Base-by-base conservation (phyloP, 148 eudicot species). In the Fagopyrum esculentum region DNA sequence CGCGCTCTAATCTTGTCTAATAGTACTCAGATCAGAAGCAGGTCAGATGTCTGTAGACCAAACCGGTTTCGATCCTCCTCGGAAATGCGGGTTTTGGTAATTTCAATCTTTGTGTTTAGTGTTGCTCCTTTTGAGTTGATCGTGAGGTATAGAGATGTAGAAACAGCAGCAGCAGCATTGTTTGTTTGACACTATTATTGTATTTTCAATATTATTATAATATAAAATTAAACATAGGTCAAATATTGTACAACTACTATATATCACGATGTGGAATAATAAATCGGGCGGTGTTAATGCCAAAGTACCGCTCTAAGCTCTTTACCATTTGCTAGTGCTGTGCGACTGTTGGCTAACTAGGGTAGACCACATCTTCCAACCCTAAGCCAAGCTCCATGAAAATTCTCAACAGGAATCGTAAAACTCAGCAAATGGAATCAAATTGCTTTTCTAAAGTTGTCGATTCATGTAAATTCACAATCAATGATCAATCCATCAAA, bases 161-260 rank as follows among this genome's bases (percentile, higher is more conserved):
- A 35, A n/a, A 17, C 45, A 64, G 70, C 70, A 64, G 46, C 71
- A 43, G 45, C 47, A 66, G 44, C 43, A 13, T 66, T 66, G 71
- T 66, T 66, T 66, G 17, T 35, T 66, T 49, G 52, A 49, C 52
- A 12, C 9, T 49, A 49, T 49, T 49, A 49, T 12, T 49, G 52
- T 49, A 43, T 40, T 35, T 43, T 40, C 43, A 17, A 19, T 15
- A 66, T 43, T 13, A 35, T 61, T 60, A 17, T 22, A 22, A 22
- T 60, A 22, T 61, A 15, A 9, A 61, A 29, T 9, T 61, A 2
- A 61, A 61, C 40, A 29, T 61, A 61, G 43, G 9, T 61, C 12
- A 13, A 60, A 61, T 10, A 61, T 29, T 52, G 57, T 52, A 52
- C 57, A 52, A 52, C 57, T 3, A 52, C 9, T 52, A 13, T 6